Evolutionary conservation across 371 early-diverging fungal genomes (phyloP), one percentile per base, ranked within the genome.

Genomic region (Mycotypha africana): DNA sequence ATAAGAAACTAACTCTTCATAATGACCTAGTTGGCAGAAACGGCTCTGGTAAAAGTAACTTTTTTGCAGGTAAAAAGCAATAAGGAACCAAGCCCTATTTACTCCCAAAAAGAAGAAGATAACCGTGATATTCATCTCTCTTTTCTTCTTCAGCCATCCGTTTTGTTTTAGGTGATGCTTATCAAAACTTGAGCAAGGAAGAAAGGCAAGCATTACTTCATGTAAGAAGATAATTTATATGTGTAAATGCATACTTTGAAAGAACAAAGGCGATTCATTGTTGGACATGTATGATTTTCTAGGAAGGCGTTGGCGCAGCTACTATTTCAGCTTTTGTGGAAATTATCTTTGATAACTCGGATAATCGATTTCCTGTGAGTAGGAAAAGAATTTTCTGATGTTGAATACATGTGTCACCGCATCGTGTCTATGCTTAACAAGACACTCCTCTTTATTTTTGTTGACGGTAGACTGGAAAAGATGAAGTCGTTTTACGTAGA

Each of bases 41-140:
- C 68, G 99, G 99, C 31, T 90, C 97, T 7, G 99, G 99, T 20
- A 99, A 99, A 72, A 93, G 93, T 67, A 99, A 98, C 70, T 97
- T 99, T 65, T 96, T 99, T 61, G 84, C 95, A 62, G 85, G 85
- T 81, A 69, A 24, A 21, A n/a, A n/a, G n/a, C n/a, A n/a, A n/a
- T n/a, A n/a, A n/a, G n/a, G n/a, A n/a, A n/a, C n/a, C n/a, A n/a
- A n/a, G n/a, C n/a, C n/a, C n/a, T n/a, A n/a, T n/a, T n/a, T n/a
- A n/a, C n/a, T n/a, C n/a, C n/a, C n/a, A n/a, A n/a, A n/a, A n/a
- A n/a, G n/a, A n/a, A n/a, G n/a, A n/a, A n/a, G n/a, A n/a, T n/a
- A n/a, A n/a, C n/a, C n/a, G n/a, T n/a, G n/a, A n/a, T n/a, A n/a
- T n/a, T n/a, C n/a, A n/a, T n/a, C 4, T 23, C 32, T n/a, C 22